phyloP scores from a whole-genome alignment of 345 rosid genomes.

The Melaleuca quinquenervia region DNA sequence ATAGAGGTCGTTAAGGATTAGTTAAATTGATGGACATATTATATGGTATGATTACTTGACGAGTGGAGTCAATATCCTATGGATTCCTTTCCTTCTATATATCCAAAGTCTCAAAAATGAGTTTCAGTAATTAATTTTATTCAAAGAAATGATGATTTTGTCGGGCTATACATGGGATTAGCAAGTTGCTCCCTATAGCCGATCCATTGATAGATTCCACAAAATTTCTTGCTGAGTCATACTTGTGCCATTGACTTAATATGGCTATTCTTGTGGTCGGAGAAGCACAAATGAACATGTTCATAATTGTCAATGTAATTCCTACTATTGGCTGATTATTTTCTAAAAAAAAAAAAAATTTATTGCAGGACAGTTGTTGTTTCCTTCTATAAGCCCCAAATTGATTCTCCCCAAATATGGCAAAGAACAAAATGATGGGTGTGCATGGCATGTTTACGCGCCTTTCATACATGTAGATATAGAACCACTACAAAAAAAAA shows the following conservation, averaged over 20 bases:
- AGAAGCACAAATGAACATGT: background rate
- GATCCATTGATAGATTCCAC: no score
- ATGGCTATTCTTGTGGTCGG: no score
- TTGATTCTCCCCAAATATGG: no score
- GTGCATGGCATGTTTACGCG: no score
- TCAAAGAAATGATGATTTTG: background rate
- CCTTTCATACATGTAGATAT: no score
- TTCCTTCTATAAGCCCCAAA: background rate
- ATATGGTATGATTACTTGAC: no score
- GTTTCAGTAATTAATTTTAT: background rate
- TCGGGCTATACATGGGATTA: background rate
- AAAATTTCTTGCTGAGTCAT: no score
- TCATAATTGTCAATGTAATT: background rate
- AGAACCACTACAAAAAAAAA: no score
- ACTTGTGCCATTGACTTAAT: no score
- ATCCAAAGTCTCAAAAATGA: background rate
- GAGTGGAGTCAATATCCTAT: background rate
- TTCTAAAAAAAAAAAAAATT: background rate
- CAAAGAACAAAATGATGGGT: no score
- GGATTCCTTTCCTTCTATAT: background rate
- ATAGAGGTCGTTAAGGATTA: background rate
- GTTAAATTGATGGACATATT: no score
- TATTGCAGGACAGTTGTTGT: background rate
- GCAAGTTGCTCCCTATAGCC: no score
- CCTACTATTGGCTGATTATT: background rate